Evolutionary conservation across 306 rosid genomes (phyloP).

Genomic region (Fagus crenata): DNA sequence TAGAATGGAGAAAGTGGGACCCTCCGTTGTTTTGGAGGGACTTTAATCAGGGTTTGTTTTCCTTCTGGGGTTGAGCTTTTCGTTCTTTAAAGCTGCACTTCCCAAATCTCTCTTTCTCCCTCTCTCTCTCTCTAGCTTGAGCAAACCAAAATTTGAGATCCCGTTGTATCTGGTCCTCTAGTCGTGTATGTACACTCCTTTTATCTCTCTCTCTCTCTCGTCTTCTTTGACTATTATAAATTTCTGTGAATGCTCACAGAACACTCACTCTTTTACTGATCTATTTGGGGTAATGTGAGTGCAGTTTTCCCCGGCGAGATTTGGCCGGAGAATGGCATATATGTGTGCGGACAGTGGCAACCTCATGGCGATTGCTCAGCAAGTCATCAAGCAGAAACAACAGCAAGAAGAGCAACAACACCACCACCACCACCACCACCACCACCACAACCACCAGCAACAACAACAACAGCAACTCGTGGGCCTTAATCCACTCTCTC

Average conservation of each 20-base stretch:
- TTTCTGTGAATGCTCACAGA: neutral
- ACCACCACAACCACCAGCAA: conserved; percentile 13
- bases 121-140: conserved; percentile 4
- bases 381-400: conserved; percentile 87
- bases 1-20: too few species aligned
- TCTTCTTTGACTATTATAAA: neutral
- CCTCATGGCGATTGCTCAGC: conserved; percentile 98
- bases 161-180: conserved; percentile 27
- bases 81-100: neutral
- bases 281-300: conserved; percentile 38
- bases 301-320: conserved; percentile 43
- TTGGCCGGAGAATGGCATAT: conserved; percentile 78
- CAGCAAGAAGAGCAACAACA: conserved; percentile 79
- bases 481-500: conserved; percentile 45
- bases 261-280: neutral
- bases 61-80: neutral
- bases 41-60: conserved; percentile 23
- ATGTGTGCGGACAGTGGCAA: conserved; percentile 95
- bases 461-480: conserved; percentile 40
- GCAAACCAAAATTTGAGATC: conserved; percentile 21
- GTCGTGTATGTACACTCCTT: conserved; percentile 17
- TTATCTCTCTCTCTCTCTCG: neutral
- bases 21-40: conserved; percentile 1
- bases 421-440: conserved; percentile 54
- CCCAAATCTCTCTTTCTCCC: neutral